Base-by-base conservation (phyloP, 345 rosid genomes). In the Citrus hindsii region DNA sequence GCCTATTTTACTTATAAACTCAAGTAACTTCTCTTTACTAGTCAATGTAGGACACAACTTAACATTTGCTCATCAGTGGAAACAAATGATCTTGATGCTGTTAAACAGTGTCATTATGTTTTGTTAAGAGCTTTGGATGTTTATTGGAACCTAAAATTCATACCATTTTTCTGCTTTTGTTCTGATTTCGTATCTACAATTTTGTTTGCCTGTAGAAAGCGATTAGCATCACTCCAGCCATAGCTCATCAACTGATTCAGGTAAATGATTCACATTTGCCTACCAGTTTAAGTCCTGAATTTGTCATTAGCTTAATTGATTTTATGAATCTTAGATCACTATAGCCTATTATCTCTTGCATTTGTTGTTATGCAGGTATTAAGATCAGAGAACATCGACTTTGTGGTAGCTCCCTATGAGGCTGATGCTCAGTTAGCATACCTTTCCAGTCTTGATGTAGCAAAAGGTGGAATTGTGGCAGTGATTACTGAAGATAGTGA, bases 401-500 rank as follows among this genome's bases (percentile, higher is more conserved):
- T 87, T 82, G 87, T 95, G 79, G 98, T 93, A 82, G 98, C 97
- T 75, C 98, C 98, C 4, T 93, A 95, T 21, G 97, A 95, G 88
- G 98, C 98, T 53, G 98, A 95, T 89, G 98, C 98, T 79, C 97
- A 95, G 81, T 83, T 95, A 80, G 98, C 97, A 27, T 90, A 95
- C 76, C 78, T 93, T 68, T 85, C 93, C 67, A 87, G 91, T 80
- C 90, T 92, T 61, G 89, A 85, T 71, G 82, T 80, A 37, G 94
- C 81, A 77, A 78, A 88, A 67, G 98, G 95, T n/a, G 98, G 98
- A 48, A 80, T 93, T 79, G 85, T 79, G 28, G 95, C 97, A 56
- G 97, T 95, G 72, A 92, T 93, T 60, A 92, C 98, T 2, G 97
- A 95, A 82, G 98, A 95, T 76, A 93, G 98, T 71, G 98, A 95